Base-by-base conservation (phyloP, 2,329 filamentous ascomycete species). In the Ophioceras dolichostomum region DNA sequence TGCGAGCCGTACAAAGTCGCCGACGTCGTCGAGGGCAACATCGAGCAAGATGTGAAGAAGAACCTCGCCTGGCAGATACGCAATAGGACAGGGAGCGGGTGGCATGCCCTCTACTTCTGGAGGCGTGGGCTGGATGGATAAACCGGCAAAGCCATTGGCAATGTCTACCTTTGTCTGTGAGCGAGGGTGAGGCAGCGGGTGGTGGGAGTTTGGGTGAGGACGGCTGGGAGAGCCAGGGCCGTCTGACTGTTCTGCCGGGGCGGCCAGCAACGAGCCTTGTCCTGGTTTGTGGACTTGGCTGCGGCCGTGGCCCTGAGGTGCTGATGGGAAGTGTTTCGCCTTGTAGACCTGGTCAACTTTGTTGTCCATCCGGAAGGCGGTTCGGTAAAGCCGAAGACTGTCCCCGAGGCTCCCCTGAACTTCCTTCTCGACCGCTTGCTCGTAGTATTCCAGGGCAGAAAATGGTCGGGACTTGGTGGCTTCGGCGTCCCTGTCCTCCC, bases 361-460 rank as follows among this genome's bases (percentile, higher is more conserved):
- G 39, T 79, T 70, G 54, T 96, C 91, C 58, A 98, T 74, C 81
- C 81, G 77, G 56, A 94, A 96, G 1, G 91, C 91, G 56, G 82
- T 87, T 33, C 91, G 76, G 57, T 98, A 98, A 36, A 93, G 70
- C 45, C 73, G 76, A 39, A 98, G 57, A 53, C 89, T 96, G 44
- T 96, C 89, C 5, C 88, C 87, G 36, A 96, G 67, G 44, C 76
- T 91, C 1, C 91, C 91, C 49, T 83, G 75, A 0, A 70, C 73
- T 60, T 98, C 91, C 57, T 79, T 87, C 59, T 93, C 83, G 39
- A 94, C 88, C 4, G 89, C 91, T 53, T 75, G 76, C 55, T 96
- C 91, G 50, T 91, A 96, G 56, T 94, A 84, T 49, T 96, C 91
- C 13, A 98, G 61, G 1, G 91, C 91, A 10, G 88, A 83, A 17